Evolutionary conservation across 768 basidiomycete genomes (phyloP).

Genomic region (Pleurotus cornucopiae): DNA sequence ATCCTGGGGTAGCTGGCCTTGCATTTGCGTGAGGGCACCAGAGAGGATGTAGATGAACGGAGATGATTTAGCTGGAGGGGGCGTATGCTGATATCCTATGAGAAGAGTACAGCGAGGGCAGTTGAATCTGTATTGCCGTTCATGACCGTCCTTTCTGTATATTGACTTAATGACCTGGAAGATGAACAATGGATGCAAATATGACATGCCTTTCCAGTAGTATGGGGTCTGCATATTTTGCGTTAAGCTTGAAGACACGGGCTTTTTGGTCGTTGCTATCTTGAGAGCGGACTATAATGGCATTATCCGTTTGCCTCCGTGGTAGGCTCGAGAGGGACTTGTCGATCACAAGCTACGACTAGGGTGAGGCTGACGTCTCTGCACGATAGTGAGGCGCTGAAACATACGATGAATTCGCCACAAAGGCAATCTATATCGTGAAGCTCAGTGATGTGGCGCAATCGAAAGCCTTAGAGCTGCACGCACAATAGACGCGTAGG

Average conservation of each 20-base stretch:
- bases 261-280: constrained; percentile 54
- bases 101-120: constrained; percentile 67
- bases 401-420: constrained; percentile 78
- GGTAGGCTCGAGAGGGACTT: constrained; percentile 67
- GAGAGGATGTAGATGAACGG: constrained; percentile 77
- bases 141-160: constrained; percentile 60
- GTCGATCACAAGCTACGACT: constrained; percentile 72
- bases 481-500: constrained; percentile 74
- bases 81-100: constrained; percentile 74
- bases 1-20: constrained; percentile 81
- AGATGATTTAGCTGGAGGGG: constrained; percentile 72
- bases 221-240: constrained; percentile 60
- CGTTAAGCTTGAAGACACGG: constrained; percentile 85
- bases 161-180: neutral
- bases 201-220: constrained; percentile 67
- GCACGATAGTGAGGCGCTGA: neutral
- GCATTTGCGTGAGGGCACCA: constrained; percentile 83
- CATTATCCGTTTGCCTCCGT: constrained; percentile 70
- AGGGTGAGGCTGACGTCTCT: neutral
- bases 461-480: constrained; percentile 11
- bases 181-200: too few species aligned
- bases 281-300: constrained; percentile 76
- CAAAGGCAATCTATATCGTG: constrained; percentile 69
- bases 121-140: constrained; percentile 69
- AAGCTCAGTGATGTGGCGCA: constrained; percentile 12